phyloP scores from a whole-genome alignment of 768 basidiomycete species.

The Suillus alpinus region DNA sequence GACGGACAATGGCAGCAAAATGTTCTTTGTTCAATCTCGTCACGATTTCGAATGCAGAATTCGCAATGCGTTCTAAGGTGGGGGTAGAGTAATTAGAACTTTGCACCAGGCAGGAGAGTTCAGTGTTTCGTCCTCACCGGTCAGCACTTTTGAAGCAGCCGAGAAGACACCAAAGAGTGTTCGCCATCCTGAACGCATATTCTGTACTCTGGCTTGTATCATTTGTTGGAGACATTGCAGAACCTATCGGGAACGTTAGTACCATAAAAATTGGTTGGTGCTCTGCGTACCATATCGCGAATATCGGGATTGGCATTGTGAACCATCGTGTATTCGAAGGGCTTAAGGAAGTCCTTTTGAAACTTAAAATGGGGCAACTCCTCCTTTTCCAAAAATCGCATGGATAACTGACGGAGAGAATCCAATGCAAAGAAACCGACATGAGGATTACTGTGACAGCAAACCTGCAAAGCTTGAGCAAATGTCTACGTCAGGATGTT shows the following conservation, averaged over 20 bases:
- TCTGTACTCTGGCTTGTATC: conserved; percentile 92
- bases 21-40: conserved; percentile 87
- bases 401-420: conserved; percentile 92
- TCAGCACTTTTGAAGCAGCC: conserved; percentile 89
- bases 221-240: conserved; percentile 98
- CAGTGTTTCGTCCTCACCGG: conserved; percentile 47
- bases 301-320: conserved; percentile 95
- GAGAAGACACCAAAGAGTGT: conserved; percentile 99
- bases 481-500: background rate
- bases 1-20: conserved; percentile 85
- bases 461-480: conserved; percentile 59
- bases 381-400: conserved; percentile 99
- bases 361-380: conserved; percentile 98
- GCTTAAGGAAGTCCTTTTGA: conserved; percentile 97
- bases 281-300: conserved; percentile 80
- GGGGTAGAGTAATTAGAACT: background rate
- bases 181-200: conserved; percentile 97
- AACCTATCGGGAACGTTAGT: conserved; percentile 49
- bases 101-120: background rate
- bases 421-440: conserved; percentile 97
- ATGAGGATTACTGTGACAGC: conserved; percentile 95
- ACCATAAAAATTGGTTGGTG: conserved; percentile 1
- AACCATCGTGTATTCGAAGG: conserved; percentile 97
- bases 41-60: conserved; percentile 94
- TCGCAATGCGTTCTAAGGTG: conserved; percentile 77